phyloP scores from a whole-genome alignment of 2,329 filamentous ascomycete genomes.

The Epichloe sp. region DNA sequence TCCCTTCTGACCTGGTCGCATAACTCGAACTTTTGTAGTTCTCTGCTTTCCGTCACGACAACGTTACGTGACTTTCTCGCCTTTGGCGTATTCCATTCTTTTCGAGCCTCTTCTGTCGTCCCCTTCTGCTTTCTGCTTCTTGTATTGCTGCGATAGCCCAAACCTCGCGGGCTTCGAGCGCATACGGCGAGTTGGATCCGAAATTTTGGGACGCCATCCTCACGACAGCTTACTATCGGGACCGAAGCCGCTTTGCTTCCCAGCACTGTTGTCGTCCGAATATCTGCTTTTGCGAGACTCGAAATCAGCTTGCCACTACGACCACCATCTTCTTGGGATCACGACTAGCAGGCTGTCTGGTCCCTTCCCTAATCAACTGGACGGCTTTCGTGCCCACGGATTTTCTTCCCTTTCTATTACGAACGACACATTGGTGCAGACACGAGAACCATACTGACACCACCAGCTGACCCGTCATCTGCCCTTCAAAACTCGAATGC shows the following conservation, averaged over 20 bases:
- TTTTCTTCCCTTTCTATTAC: background rate
- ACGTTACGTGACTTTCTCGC: background rate
- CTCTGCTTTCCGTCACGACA: background rate
- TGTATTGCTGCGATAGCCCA: background rate
- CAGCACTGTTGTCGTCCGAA: background rate
- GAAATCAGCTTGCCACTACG: background rate
- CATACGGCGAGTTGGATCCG: background rate
- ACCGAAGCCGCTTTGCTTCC: background rate
- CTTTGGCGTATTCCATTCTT: conserved; percentile 5
- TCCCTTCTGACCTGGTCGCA: background rate
- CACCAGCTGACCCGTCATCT: background rate
- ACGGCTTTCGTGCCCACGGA: background rate
- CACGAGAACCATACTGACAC: background rate
- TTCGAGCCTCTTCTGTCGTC: background rate
- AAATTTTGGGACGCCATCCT: background rate
- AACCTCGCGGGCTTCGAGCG: background rate
- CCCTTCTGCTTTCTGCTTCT: background rate
- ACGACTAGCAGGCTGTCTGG: conserved; percentile 4
- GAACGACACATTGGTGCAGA: background rate
- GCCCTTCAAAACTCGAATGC: background rate
- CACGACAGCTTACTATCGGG: background rate
- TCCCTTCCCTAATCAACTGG: background rate
- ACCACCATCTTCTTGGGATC: background rate
- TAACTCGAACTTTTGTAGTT: background rate
- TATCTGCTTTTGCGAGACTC: too few species aligned